phyloP scores from a whole-genome alignment of 805 yeast species.

The Starmerella roubikii region DNA sequence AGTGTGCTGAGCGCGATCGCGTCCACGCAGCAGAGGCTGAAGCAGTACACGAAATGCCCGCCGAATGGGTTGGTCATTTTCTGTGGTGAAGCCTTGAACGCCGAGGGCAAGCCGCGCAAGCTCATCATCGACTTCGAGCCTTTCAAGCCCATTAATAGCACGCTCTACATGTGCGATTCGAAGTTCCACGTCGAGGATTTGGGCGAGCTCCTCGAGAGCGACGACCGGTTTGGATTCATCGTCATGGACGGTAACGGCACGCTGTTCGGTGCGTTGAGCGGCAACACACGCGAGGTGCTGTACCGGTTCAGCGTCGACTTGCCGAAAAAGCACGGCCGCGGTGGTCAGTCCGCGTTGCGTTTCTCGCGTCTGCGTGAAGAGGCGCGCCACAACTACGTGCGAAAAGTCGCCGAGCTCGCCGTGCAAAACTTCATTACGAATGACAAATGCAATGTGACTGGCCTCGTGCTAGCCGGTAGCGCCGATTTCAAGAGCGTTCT shows the following conservation, averaged over 20 bases:
- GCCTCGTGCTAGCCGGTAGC: constrained; percentile 93
- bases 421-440: constrained; percentile 92
- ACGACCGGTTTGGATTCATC: constrained; percentile 93
- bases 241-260: constrained; percentile 99
- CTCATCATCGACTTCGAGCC: constrained; percentile 97
- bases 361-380: constrained; percentile 97
- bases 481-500: constrained; percentile 97
- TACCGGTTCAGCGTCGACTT: constrained; percentile 94
- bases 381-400: constrained; percentile 94
- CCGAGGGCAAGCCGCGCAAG: constrained; percentile 94
- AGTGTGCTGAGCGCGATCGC: constrained; percentile 95
- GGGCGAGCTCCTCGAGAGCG: constrained; percentile 84
- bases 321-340: constrained; percentile 99
- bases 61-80: constrained; percentile 88
- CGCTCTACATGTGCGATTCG: constrained; percentile 89
- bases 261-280: constrained; percentile 84
- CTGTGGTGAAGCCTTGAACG: constrained; percentile 97
- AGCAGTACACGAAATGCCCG: constrained; percentile 79
- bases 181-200: constrained; percentile 97
- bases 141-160: constrained; percentile 97
- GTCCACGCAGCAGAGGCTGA: constrained; percentile 92
- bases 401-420: constrained; percentile 97
- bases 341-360: constrained; percentile 99
- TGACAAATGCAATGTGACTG: constrained; percentile 89
- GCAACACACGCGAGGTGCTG: constrained; percentile 91